Percentiles rank a stretch among this genome's conserved stretches.
Evolutionary conservation across 2,329 filamentous ascomycete species (phyloP).

Genomic region (Phoma sp.): DNA sequence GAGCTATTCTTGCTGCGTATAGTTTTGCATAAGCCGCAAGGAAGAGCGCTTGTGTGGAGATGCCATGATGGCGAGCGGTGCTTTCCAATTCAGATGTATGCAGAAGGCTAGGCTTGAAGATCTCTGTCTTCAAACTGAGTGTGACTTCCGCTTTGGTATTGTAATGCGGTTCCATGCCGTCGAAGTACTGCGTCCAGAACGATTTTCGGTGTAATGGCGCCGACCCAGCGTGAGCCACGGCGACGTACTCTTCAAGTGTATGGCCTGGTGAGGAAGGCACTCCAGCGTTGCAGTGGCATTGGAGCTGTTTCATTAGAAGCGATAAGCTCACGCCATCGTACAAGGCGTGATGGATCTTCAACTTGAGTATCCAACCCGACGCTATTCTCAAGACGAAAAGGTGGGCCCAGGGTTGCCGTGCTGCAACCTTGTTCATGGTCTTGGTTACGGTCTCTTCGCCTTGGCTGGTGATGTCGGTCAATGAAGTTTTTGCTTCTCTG

Average conservation of each 20-base stretch:
- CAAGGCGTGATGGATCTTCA: conserved; percentile 80
- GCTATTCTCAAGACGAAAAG: conserved; percentile 46
- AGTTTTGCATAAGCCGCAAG: conserved; percentile 73
- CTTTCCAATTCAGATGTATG: conserved; percentile 51
- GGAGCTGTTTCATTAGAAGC: conserved; percentile 64
- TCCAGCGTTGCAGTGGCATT: conserved; percentile 50
- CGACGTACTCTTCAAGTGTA: conserved; percentile 54
- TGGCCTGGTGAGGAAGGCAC: conserved; percentile 22
- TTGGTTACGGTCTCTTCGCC: conserved; percentile 15
- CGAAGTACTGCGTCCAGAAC: conserved; percentile 62
- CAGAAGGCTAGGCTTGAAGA: conserved; percentile 61
- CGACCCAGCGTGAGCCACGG: conserved; percentile 17
- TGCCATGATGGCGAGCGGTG: conserved; percentile 57
- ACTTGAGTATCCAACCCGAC: conserved; percentile 47
- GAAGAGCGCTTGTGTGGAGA: conserved; percentile 77
- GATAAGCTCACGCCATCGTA: conserved; percentile 87
- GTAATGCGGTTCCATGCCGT: conserved; percentile 12
- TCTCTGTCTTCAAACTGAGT: conserved; percentile 45
- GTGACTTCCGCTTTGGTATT: conserved; percentile 33
- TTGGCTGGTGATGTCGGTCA: conserved; percentile 37
- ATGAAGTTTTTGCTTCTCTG: conserved; percentile 46
- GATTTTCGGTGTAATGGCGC: conserved; percentile 38
- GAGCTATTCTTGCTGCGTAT: conserved; percentile 47
- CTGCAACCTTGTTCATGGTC: neutral
- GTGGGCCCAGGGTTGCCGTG: conserved; percentile 43